phyloP scores from a whole-genome alignment of 140 eudicot genomes.

The Anethum foeniculum region DNA sequence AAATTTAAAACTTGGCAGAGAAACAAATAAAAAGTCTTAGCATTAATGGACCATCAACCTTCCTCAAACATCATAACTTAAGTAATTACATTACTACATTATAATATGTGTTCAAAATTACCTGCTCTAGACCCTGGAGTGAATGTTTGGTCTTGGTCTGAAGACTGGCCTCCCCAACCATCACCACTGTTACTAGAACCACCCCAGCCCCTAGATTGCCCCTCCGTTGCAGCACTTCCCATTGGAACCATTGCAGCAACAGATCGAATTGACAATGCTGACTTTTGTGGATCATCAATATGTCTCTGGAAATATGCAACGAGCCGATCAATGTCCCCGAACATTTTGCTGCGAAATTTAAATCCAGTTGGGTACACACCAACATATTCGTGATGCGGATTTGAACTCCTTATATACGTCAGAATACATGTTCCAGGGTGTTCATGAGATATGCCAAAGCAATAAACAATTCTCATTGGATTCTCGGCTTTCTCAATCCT shows the following conservation, averaged over 20 bases:
- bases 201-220: conserved; percentile 60
- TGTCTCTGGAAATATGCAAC: conserved; percentile 85
- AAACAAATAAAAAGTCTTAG: background rate
- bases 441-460: conserved; percentile 92
- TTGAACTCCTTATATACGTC: conserved; percentile 76
- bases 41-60: background rate
- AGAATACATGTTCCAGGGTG: conserved; percentile 90
- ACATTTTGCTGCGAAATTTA: conserved; percentile 84
- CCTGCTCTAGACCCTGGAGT: conserved; percentile 47
- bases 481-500: conserved; percentile 65
- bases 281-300: conserved; percentile 72
- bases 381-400: conserved; percentile 93
- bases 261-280: conserved; percentile 63
- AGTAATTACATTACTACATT: background rate
- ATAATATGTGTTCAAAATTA: conserved; percentile 11
- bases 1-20: background rate
- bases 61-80: background rate
- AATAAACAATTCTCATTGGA: conserved; percentile 76
- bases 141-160: conserved; percentile 35
- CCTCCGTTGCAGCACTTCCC: conserved; percentile 75
- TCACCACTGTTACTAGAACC: conserved; percentile 40
- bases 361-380: conserved; percentile 92
- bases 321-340: conserved; percentile 77
- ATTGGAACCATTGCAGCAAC: conserved; percentile 97
- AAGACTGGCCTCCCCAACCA: conserved; percentile 48